These are phyloP conservation scores for Vaccinium vitisidaea DNA, from an alignment of 148 eudicot genomes.

Conservation along the genomic window DNA sequence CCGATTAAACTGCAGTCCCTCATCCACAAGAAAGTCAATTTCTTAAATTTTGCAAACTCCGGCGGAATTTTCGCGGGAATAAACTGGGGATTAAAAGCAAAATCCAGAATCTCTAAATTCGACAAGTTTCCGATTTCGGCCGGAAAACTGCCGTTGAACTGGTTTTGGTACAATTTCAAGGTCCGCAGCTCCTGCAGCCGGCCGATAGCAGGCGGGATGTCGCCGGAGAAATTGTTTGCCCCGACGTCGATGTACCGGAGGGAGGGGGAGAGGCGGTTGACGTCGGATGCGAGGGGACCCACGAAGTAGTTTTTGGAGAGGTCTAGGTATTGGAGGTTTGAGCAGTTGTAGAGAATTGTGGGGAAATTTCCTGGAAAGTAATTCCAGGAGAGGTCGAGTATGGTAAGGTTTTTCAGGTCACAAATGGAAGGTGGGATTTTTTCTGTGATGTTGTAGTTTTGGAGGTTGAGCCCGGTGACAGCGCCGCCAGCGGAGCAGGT, in stretches of 20 bases:
- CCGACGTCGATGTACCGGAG: conserved; percentile 47
- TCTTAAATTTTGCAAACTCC: conserved; percentile 45
- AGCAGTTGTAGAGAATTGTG: conserved; percentile 41
- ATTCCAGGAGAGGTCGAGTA: conserved; percentile 45
- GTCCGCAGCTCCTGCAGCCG: conserved; percentile 12
- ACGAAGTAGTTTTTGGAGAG: conserved; percentile 54
- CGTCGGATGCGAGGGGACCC: conserved; percentile 58
- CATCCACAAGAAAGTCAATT: conserved; percentile 41
- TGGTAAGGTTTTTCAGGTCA: conserved; percentile 43
- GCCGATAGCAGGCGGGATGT: conserved; percentile 41
- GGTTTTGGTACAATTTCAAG: not conserved
- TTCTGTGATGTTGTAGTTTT: conserved; percentile 8
- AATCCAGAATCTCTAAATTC: conserved; percentile 33
- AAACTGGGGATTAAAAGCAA: conserved; percentile 38
- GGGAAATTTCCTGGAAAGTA: conserved; percentile 51
- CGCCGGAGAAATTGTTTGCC: conserved; percentile 60
- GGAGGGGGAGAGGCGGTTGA: conserved; percentile 43
- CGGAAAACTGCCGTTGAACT: conserved; percentile 41
- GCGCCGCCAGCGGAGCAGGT: conserved; percentile 33
- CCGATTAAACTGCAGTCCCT: conserved; percentile 44
- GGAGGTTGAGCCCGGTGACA: conserved; percentile 42
- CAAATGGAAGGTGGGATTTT: conserved; percentile 56
- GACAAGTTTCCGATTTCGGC: conserved; percentile 47
- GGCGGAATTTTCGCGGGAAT: conserved; percentile 32
- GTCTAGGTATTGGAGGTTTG: conserved; percentile 40